Conservation (phyloP, 108 stramenopile genomes). For the Cyclotella baltica region DNA sequence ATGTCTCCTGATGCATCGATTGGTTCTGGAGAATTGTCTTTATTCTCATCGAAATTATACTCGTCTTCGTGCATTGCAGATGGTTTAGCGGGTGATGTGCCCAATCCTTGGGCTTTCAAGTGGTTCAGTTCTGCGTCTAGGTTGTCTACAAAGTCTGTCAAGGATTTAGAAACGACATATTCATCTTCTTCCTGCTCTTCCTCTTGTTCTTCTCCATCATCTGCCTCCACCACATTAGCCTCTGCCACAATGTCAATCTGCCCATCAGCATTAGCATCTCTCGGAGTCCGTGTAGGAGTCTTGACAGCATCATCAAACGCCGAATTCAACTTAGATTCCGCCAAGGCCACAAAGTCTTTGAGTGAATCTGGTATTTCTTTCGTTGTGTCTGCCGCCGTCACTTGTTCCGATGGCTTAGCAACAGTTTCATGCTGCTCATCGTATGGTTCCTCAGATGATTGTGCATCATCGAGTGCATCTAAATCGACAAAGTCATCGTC, state of each 20-base stretch:
- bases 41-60: constrained; percentile 38
- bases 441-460: constrained; percentile 5
- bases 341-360: constrained; percentile 40
- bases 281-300: constrained; percentile 11
- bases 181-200: too few relatives aligned
- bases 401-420: not conserved
- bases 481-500: constrained; percentile 6
- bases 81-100: not conserved
- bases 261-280: not conserved
- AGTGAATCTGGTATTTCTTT: constrained; percentile 28
- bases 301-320: constrained; percentile 17
- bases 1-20: constrained; percentile 4
- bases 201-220: not conserved
- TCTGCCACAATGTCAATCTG: not conserved
- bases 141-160: constrained; percentile 35
- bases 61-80: not conserved
- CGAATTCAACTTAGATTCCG: constrained; percentile 35
- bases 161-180: constrained; percentile 32
- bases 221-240: not conserved
- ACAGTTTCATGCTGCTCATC: too few relatives aligned
- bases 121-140: constrained; percentile 39
- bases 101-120: not conserved
- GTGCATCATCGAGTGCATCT: not conserved
- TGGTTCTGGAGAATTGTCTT: constrained; percentile 51
- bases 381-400: not conserved